These are phyloP conservation scores for Aspergillus hiratsukae DNA, from an alignment of 2,329 filamentous ascomycete species.

Conservation along the genomic window DNA sequence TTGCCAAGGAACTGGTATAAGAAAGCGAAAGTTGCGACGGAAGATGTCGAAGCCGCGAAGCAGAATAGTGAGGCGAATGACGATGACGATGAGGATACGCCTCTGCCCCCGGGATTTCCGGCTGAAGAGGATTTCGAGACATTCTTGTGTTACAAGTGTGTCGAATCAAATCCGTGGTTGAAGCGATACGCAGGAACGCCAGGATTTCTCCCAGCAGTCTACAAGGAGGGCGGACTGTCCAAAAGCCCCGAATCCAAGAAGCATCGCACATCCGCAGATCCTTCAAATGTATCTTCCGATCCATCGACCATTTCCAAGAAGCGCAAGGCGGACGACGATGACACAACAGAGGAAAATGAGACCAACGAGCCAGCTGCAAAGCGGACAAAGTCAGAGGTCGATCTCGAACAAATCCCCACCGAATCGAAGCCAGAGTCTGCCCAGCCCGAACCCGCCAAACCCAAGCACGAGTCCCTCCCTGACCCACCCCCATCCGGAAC, in stretches of 20 bases:
- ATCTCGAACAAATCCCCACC: slow-evolving; percentile 10
- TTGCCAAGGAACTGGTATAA: slow-evolving; percentile 64
- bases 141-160: slow-evolving; percentile 91
- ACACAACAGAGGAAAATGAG: slow-evolving; percentile 21
- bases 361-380: slow-evolving; percentile 28
- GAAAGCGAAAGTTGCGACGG: slow-evolving; percentile 17
- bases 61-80: slow-evolving; percentile 21
- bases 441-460: slow-evolving; percentile 10
- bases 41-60: slow-evolving; percentile 18
- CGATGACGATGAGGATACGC: slow-evolving; percentile 53
- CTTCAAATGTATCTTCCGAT: not conserved
- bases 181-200: slow-evolving; percentile 75
- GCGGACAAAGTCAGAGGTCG: slow-evolving; percentile 45
- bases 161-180: slow-evolving; percentile 85
- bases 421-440: slow-evolving; percentile 8
- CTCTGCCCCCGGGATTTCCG: slow-evolving; percentile 80
- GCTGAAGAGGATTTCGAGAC: slow-evolving; percentile 83
- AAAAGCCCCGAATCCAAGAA: slow-evolving; percentile 2
- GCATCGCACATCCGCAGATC: not conserved
- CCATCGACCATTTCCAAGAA: slow-evolving; percentile 50
- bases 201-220: slow-evolving; percentile 75
- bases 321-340: slow-evolving; percentile 58
- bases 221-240: slow-evolving; percentile 35
- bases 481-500: slow-evolving; percentile 47
- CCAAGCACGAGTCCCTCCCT: slow-evolving; percentile 61